phyloP scores from a whole-genome alignment of 352 stramenopile species.

The Phytophthora crassamura region DNA sequence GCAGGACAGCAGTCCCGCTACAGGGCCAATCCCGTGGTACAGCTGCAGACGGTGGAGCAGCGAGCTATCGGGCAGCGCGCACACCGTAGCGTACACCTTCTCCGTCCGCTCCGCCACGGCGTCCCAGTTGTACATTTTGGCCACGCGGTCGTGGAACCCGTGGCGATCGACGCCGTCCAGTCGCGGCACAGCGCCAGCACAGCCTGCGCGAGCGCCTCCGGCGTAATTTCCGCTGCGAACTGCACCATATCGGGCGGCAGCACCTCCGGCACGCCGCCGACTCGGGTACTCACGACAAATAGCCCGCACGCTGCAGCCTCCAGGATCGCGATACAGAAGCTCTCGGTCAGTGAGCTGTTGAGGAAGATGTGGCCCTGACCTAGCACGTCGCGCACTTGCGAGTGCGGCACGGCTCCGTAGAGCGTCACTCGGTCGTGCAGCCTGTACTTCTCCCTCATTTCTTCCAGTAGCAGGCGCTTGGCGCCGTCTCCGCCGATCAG shows the following conservation, averaged over 20 bases:
- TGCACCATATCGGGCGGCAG: slow-evolving; percentile 93
- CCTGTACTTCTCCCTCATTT: slow-evolving; percentile 97
- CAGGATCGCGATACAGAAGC: slow-evolving; percentile 98
- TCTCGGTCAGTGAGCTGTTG: slow-evolving; percentile 99
- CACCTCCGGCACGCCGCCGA: slow-evolving; percentile 97
- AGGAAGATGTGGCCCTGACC: slow-evolving; percentile 96
- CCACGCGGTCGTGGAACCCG: slow-evolving; percentile 82
- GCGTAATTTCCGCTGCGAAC: slow-evolving; percentile 83
- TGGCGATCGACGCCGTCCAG: slow-evolving; percentile 55
- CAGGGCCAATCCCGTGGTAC: slow-evolving; percentile 74
- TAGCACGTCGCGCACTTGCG: slow-evolving; percentile 93
- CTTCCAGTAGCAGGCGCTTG: slow-evolving; percentile 94
- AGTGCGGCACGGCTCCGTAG: slow-evolving; percentile 93
- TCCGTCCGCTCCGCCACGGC: slow-evolving; percentile 84
- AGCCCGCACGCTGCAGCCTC: slow-evolving; percentile 96
- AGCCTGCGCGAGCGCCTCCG: slow-evolving; percentile 77
- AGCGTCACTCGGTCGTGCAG: slow-evolving; percentile 96
- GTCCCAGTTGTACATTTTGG: slow-evolving; percentile 92
- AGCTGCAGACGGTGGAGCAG: slow-evolving; percentile 68
- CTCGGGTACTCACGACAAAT: slow-evolving; percentile 96
- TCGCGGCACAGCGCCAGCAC: slow-evolving; percentile 70
- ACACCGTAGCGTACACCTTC: slow-evolving; percentile 75
- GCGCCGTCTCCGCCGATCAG: slow-evolving; percentile 96
- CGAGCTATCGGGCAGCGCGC: slow-evolving; percentile 48
- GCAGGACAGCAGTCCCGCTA: slow-evolving; percentile 68